Evolutionary conservation across 352 stramenopile species (phyloP).

Genomic region (Lagenidium sp.): DNA sequence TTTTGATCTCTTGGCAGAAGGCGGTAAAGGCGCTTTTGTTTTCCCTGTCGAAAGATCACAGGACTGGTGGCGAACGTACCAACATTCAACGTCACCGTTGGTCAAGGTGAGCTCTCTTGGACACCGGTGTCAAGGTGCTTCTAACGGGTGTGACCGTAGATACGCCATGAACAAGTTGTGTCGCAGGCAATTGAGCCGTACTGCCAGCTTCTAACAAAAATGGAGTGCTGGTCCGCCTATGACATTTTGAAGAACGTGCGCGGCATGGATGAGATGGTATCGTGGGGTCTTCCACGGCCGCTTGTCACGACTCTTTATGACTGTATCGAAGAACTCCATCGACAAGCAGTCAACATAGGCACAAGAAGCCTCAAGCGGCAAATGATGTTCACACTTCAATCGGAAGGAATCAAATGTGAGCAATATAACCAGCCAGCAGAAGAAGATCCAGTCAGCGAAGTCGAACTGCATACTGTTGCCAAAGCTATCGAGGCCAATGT

Average conservation of each 20-base stretch:
- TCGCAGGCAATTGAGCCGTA: conserved; percentile 29
- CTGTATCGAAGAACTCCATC: conserved; percentile 38
- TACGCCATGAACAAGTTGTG: conserved; percentile 41
- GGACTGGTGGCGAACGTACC: conserved; percentile 35
- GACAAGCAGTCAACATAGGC: conserved; percentile 26
- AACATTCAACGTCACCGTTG: conserved; percentile 19
- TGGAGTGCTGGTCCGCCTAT: conserved; percentile 37
- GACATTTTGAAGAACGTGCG: conserved; percentile 47
- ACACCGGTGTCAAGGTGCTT: background rate
- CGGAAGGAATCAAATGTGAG: conserved; percentile 22
- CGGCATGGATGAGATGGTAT: conserved; percentile 36
- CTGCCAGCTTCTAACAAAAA: conserved; percentile 24
- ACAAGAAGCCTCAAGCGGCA: conserved; percentile 32
- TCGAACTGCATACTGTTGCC: too few relatives aligned
- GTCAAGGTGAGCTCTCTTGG: conserved; percentile 45
- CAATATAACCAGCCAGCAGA: too few relatives aligned
- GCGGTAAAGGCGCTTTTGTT: conserved; percentile 25
- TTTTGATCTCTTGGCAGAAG: conserved; percentile 25
- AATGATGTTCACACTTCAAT: conserved; percentile 26
- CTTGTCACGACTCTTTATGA: conserved; percentile 43
- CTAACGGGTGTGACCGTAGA: conserved; percentile 12
- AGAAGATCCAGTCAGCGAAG: too few relatives aligned
- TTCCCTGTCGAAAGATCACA: conserved; percentile 17
- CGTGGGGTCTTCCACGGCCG: conserved; percentile 36
- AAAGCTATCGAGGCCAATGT: conserved; percentile 29